A percentile compares a stretch with the other conserved stretches of the same genome.
Conservation (phyloP, 2,329 filamentous ascomycete species). For the Cordyceps farinosa region DNA sequence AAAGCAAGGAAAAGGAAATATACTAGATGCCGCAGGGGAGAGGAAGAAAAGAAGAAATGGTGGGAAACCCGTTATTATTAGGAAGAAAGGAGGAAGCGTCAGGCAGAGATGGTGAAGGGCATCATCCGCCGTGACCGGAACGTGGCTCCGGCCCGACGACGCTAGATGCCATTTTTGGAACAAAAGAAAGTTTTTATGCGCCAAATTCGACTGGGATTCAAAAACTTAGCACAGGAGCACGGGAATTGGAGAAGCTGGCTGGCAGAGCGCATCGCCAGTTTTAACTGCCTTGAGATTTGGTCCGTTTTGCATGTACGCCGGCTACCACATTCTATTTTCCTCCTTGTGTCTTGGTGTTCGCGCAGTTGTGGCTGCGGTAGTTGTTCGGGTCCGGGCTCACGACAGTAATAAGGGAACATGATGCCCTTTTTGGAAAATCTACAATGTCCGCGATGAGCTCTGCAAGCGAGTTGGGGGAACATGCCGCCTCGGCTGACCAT, state of each 20-base stretch:
- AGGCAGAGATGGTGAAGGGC: not conserved
- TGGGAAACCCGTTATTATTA: not conserved
- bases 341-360: not conserved
- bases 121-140: not conserved
- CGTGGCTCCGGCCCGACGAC: not conserved
- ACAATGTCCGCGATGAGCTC: not conserved
- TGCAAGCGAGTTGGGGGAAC: not conserved
- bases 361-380: not conserved
- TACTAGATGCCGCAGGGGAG: not conserved
- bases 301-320: not conserved
- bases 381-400: not conserved
- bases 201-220: no score
- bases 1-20: not conserved
- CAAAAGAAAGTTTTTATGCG: not conserved
- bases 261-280: not conserved
- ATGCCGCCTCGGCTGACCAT: constrained; percentile 4
- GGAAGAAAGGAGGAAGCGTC: not conserved
- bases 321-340: not conserved
- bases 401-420: not conserved
- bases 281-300: not conserved
- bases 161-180: not conserved
- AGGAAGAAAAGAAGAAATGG: not conserved
- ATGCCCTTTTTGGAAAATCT: not conserved
- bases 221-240: not conserved
- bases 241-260: not conserved